Evolutionary conservation across 2,329 filamentous ascomycete species (phyloP).

Genomic region (Paramyrothecium roridum): DNA sequence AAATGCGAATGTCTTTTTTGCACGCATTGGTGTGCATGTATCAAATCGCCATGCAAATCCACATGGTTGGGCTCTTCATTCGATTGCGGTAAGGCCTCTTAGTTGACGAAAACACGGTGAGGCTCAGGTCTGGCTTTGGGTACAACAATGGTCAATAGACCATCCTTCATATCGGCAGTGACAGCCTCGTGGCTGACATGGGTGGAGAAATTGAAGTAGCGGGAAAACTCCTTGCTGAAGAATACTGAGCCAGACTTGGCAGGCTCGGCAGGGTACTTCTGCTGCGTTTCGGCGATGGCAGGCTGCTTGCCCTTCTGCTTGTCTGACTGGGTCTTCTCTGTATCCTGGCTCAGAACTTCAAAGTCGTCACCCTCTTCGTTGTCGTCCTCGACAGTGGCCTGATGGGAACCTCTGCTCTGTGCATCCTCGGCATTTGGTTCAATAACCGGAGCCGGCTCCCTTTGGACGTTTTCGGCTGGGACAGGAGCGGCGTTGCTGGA

Average conservation of each 20-base stretch:
- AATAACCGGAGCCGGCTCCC: constrained; percentile 10
- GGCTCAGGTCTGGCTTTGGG: constrained; percentile 62
- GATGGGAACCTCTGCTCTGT: constrained; percentile 39
- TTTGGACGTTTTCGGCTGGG: no score
- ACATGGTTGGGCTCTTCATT: no score
- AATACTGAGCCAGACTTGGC: not conserved
- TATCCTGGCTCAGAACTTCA: constrained; percentile 14
- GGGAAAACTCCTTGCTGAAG: constrained; percentile 49
- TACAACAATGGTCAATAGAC: constrained; percentile 61
- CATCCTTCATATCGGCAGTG: constrained; percentile 60
- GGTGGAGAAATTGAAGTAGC: constrained; percentile 65
- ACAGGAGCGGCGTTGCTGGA: not conserved
- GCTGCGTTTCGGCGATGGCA: constrained; percentile 15
- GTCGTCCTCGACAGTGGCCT: constrained; percentile 63
- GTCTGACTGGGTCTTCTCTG: not conserved
- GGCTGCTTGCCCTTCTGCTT: no score
- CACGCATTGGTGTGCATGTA: no score
- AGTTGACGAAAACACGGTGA: constrained; percentile 51
- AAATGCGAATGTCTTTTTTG: no score
- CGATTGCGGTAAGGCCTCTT: not conserved
- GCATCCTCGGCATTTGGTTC: constrained; percentile 36
- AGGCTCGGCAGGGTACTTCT: constrained; percentile 19
- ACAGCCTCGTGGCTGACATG: constrained; percentile 62
- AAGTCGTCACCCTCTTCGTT: constrained; percentile 32
- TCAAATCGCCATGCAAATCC: no score